Percentiles rank a stretch among this genome's conserved stretches.
These are phyloP conservation scores for Aspergillus tamarii DNA, from an alignment of 2,329 filamentous ascomycete genomes.

Conservation along the genomic window DNA sequence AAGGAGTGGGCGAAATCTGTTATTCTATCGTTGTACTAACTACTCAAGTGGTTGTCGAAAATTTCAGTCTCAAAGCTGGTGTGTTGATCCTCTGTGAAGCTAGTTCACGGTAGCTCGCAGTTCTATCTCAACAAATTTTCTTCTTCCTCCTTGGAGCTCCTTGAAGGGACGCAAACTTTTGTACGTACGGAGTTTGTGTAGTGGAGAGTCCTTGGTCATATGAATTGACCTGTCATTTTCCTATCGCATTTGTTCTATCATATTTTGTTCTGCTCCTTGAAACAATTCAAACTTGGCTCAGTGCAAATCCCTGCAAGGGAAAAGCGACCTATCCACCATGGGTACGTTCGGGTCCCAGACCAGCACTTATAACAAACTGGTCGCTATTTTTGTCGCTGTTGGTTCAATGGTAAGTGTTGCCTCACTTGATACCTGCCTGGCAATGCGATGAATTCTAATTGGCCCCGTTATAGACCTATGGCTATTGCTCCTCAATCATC, in stretches of 20 bases:
- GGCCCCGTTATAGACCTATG: conserved; percentile 48
- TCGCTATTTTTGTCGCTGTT: conserved; percentile 44
- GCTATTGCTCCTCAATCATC: conserved; percentile 56
- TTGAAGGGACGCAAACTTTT: neutral
- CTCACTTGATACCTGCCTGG: neutral
- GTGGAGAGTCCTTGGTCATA: neutral
- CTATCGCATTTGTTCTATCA: neutral
- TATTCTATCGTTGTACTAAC: neutral
- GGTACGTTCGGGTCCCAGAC: conserved; percentile 40
- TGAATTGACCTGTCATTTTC: neutral
- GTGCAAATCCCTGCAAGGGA: neutral
- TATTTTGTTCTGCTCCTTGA: neutral
- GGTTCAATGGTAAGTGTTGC: conserved; percentile 42
- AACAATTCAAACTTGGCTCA: neutral
- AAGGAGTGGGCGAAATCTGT: neutral
- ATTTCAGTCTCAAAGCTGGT: conserved; percentile 2
- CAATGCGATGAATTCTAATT: conserved; percentile 3
- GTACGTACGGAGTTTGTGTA: neutral
- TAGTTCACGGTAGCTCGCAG: neutral
- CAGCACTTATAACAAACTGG: conserved; percentile 42
- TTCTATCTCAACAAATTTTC: neutral
- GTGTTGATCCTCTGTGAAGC: neutral
- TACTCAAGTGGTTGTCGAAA: neutral
- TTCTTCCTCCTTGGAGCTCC: neutral
- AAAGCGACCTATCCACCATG: conserved; percentile 24